Evolutionary conservation across 306 rosid genomes (phyloP).

Genomic region (Medicago truncatula): MtrunA17r5.0-ANR NC_053043.1:16857001-16857500

Average conservation of each 20-base stretch:
- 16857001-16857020: too few relatives aligned
- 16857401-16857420: slow-evolving; percentile 15
- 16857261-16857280: background rate
- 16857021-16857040: too few relatives aligned
- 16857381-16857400: background rate
- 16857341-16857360: slow-evolving; percentile 23
- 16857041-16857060: too few relatives aligned
- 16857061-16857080: too few relatives aligned
- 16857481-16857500: background rate
- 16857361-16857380: slow-evolving; percentile 15
- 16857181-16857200: too few relatives aligned
- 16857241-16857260: background rate
- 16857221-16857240: background rate
- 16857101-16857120: too few relatives aligned
- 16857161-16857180: too few relatives aligned
- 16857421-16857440: background rate
- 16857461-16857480: slow-evolving; percentile 22
- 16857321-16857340: slow-evolving; percentile 35
- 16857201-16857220: background rate
- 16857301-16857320: background rate
- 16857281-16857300: background rate
- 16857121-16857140: too few relatives aligned
- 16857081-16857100: too few relatives aligned
- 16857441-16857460: background rate
- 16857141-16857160: too few relatives aligned